Percentiles rank a stretch among this genome's conserved stretches.
Conservation (phyloP, 2,329 filamentous ascomycete species). For the Colletotrichum liaoningense region DNA sequence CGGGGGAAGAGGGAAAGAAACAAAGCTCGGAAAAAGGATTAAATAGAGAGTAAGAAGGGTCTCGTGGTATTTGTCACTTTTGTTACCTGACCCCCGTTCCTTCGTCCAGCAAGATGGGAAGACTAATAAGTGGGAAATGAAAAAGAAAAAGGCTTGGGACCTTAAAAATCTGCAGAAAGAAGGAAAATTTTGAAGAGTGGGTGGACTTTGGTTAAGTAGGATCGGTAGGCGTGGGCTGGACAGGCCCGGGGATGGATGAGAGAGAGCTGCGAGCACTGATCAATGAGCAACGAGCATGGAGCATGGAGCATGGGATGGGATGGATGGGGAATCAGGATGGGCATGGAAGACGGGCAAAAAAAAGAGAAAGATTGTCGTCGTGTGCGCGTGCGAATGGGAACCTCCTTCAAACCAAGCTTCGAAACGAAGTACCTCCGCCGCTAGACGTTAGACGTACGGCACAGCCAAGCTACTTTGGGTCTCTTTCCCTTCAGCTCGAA, state of each 20-base stretch:
- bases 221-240: background rate
- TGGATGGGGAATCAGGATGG: background rate
- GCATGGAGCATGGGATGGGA: too few species aligned
- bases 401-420: slow-evolving; percentile 38
- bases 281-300: too few species aligned
- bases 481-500: background rate
- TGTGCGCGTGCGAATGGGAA: slow-evolving; percentile 35
- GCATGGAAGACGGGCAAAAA: slow-evolving; percentile 1
- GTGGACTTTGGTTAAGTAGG: slow-evolving; percentile 37
- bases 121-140: slow-evolving; percentile 26
- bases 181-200: slow-evolving; percentile 21
- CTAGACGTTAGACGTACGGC: slow-evolving; percentile 7
- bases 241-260: background rate
- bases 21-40: slow-evolving; percentile 13
- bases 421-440: slow-evolving; percentile 29
- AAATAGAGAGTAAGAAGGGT: slow-evolving; percentile 8
- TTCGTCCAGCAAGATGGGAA: slow-evolving; percentile 21
- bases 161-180: slow-evolving; percentile 30
- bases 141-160: slow-evolving; percentile 17
- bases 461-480: background rate
- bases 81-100: slow-evolving; percentile 1
- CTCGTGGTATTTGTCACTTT: background rate
- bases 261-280: background rate
- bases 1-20: background rate
- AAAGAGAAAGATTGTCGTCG: slow-evolving; percentile 25